Base-by-base conservation (phyloP, 345 rosid genomes). In the Eucalyptus decipiens region DNA sequence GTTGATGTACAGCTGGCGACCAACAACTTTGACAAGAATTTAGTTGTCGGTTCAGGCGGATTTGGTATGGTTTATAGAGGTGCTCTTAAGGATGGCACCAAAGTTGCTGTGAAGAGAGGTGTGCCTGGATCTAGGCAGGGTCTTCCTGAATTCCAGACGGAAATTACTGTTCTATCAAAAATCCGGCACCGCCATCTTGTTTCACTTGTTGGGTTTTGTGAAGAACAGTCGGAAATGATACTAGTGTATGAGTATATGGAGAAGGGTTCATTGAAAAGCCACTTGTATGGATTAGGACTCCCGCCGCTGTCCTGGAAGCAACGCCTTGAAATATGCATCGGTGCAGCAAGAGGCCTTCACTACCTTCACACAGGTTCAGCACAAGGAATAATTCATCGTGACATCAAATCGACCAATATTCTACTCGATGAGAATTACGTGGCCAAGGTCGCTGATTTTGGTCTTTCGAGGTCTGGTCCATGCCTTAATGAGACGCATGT, bases 391-490 rank as follows among this genome's bases (percentile, higher is more conserved):
- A 97, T 97, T 88, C 99, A 97, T 89, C 98, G 99, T 7, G 99
- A 97, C 94, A 96, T 97, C 8, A 97, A 97, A 88, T 97, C 99
- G 14, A 96, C 99, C 42, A 97, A 97, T 88, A 97, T 97, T 90
- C 86, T 97, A 90, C 95, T 97, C 8, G 98, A 97, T 62, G 95
- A 93, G 87, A 92, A 91, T 69, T 91, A 91, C 48, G 93, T 88
- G 40, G 97, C 98, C 62, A 98, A 98, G 95, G 99, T 98, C 80
- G 98, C 99, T 24, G 99, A 98, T 92, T 98, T 98, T 87, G 99
- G 99, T 88, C 97, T 98, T 83, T 98, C 99, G 5, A 95, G 99
- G 93, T 94, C 98, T 2, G 99, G 99, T 47, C 99, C 99, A 8
- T 95, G 99, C 90, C 94, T 98, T 13, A 90, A 97, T 37, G 99